These are phyloP conservation scores for Fusarium begoniae DNA, from an alignment of 2,329 filamentous ascomycete genomes.

Conservation along the genomic window DNA sequence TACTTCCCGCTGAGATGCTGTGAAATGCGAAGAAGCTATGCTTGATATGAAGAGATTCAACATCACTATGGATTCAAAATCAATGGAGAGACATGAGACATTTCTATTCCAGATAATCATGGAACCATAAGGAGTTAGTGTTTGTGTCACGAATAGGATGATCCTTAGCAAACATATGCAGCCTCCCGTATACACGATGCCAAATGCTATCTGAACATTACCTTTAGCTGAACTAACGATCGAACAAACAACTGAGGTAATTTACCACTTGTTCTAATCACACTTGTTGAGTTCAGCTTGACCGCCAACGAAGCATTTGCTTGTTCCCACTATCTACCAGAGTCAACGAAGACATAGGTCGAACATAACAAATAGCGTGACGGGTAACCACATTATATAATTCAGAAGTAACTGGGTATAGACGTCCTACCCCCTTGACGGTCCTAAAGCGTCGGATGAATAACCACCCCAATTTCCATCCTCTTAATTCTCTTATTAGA, in stretches of 20 bases:
- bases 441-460: fast-evolving
- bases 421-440: too few species aligned
- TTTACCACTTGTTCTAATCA: background rate
- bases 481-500: too few species aligned
- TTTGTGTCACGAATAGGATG: background rate
- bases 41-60: too few species aligned
- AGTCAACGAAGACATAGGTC: too few species aligned
- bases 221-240: fast-evolving
- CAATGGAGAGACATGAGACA: fast-evolving
- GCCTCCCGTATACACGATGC: background rate
- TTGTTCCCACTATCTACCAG: background rate
- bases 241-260: background rate
- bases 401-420: background rate
- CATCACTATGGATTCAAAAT: too few species aligned
- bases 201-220: fast-evolving
- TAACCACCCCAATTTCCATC: too few species aligned
- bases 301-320: too few species aligned
- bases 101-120: background rate
- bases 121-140: background rate
- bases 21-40: background rate
- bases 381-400: fast-evolving
- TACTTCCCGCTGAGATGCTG: background rate
- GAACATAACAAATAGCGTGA: fast-evolving
- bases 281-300: background rate
- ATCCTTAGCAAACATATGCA: background rate